phyloP scores from a whole-genome alignment of 805 yeast genomes.

The Pichia rugopelliculosa region DNA sequence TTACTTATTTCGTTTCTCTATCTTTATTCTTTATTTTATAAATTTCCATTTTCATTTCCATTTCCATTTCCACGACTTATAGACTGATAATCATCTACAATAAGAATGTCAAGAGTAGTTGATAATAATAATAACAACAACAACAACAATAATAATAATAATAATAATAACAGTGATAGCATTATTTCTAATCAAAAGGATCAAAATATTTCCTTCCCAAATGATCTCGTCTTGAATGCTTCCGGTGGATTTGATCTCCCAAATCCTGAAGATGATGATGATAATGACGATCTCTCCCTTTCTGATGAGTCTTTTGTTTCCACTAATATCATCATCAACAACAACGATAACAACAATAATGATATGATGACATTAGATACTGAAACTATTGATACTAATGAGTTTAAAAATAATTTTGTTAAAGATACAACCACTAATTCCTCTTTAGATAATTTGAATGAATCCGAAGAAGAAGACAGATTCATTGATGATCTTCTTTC shows the following conservation, averaged over 20 bases:
- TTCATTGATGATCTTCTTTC: neutral
- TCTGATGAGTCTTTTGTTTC: constrained; percentile 1
- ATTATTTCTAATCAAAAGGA: neutral
- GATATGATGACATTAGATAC: neutral
- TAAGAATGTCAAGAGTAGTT: neutral
- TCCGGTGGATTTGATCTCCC: constrained; percentile 4
- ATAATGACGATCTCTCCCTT: neutral
- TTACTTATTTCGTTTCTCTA: neutral
- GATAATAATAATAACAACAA: neutral
- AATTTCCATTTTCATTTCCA: neutral
- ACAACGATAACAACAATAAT: neutral
- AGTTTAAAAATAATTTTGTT: neutral
- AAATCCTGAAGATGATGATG: neutral
- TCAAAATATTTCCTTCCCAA: constrained; percentile 1
- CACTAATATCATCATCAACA: neutral
- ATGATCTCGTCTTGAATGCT: constrained; percentile 3
- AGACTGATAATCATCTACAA: no score
- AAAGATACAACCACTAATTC: neutral
- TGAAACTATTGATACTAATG: neutral
- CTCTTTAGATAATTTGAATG: neutral
- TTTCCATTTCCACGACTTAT: constrained; percentile 2
- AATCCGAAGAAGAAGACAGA: constrained; percentile 2
- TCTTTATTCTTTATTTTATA: neutral
- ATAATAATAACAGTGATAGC: neutral
- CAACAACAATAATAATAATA: neutral